Evolutionary conservation across 1,139 yeast species (phyloP), one percentile per base, ranked within the genome.

Genomic region (Kazachstania sp.): DNA sequence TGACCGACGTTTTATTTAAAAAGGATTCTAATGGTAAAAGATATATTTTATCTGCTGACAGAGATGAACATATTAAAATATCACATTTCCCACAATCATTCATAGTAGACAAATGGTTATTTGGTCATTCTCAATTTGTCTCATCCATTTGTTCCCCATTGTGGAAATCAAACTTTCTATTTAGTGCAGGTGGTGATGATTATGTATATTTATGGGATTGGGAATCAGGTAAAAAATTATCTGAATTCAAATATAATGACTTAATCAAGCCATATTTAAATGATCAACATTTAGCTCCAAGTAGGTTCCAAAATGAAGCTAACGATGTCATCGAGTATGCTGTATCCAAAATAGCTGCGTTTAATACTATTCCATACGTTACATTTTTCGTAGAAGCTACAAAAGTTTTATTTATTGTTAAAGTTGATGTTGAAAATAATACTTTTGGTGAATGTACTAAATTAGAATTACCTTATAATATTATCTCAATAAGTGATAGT

Each of bases 31-130:
- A 59, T 7, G 64, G 61, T 20, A 75, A 71, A 20, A 71, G 75
- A 49, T 85, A 69, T 53, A 66, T 90, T 20, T 72, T 92, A 50
- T 83, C 95, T 1, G 82, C 92, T 37, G 99, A 94, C 66, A 77
- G 98, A 67, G 99, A 94, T 65, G 99, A 94, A 66, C 99, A 94
- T 64, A 85, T 94, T 53, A 76, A 95, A 59, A 75, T 94, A n/a
- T 79, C 96, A 3, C 76, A 80, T 54, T 88, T 75, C 57, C 97
- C 97, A 1, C 75, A 83, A 53, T 72, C 92, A 4, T 86, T 71
- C 58, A 79, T 88, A 20, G 81, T 92, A 42, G 85, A 86, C 54
- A 77, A 81, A 56, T 88, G 87, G 81, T 71, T 90, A 49, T 87
- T 87, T 64, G 97, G 95, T 3, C 97, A 92, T 64, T 72, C 72